Base-by-base conservation (phyloP, 768 basidiomycete species). In the Rhodotorula babjevae region DNA sequence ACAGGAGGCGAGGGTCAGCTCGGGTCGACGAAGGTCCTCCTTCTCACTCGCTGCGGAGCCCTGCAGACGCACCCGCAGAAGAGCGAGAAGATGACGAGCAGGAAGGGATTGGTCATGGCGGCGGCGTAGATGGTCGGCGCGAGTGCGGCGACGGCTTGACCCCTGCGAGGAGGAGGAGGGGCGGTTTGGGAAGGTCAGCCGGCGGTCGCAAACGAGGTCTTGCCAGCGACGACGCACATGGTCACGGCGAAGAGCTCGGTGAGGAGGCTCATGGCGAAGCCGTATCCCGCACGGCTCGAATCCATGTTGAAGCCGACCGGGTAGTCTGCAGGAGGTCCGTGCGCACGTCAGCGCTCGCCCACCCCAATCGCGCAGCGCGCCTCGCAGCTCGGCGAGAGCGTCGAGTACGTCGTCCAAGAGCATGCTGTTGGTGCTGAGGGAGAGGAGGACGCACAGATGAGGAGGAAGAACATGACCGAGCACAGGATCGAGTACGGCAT, bases 81-180 rank as follows among this genome's bases (percentile, higher is more conserved):
- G 25, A 87, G 85, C 9, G 85, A 81, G 65, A 57, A 40, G 31
- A 29, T 16, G 44, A 81, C 81, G 56, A 84, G 82, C 61, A 91
- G 71, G 84, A 90, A 89, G 3, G 91, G 91, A 79, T 90, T 92
- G 82, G 88, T 89, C 67, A 92, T 82, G 12, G 89, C 89, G 18
- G 90, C 90, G 52, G 90, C 86, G 78, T 89, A 87, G 63, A 93
- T 85, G 59, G 87, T 87, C 0, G 92, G 91, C 2, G 88, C 87
- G 27, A 92, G 81, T 3, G 92, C 87, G 29, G 88, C 91, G 55
- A 94, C 83, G 53, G 90, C 79, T 76, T 83, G 82, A 67, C 53
- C 56, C 50, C 50, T 60, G 59, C 42, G 59, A 2, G 0, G 19
- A 16, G 16, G 19, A 27, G 29, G 12, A 44, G 36, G 25, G 7